Base-by-base conservation (phyloP, 192 early-diverging fungal genomes). In the Coemansia sp. region DNA sequence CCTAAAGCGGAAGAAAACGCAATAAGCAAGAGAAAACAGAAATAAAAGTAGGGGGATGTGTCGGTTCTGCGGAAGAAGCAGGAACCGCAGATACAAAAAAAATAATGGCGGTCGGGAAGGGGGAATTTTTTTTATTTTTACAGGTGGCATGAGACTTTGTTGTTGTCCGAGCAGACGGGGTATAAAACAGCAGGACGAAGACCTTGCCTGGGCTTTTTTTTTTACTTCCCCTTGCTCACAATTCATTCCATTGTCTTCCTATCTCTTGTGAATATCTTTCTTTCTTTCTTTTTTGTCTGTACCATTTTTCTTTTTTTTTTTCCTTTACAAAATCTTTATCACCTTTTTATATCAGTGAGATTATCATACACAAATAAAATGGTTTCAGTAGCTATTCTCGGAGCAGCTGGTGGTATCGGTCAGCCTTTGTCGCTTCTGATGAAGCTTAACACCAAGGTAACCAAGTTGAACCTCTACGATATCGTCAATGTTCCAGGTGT, bases 401-500 rank as follows among this genome's bases (percentile, higher is more conserved):
- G 93, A 64, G 93, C 93, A 51, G 91, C 92, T 69, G 94, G 94
- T 66, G 96, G 96, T 80, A 98, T 98, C 72, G 96, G 96, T 54
- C 96, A 98, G 80, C 96, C 96, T 54, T 88, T 98, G 65, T 96
- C 94, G 59, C 89, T 98, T 36, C 87, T 96, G 57, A 84, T 96
- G 60, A 96, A 96, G 87, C 89, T 92, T 62, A 94, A 94, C 81
- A 77, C 87, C 38, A 85, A 87, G 67, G 90, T 98, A 55, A 88
- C 89, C 40, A 87, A 94, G 68, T 88, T 98, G 29, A 84, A 92
- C 55, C 89, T 98, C 40, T 98, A 93, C 83, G 96, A 98, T 80
- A 94, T 98, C 72, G 94, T 96, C 82, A 96, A 98, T 87, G 91
- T 93, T 16, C 94, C 93, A 55, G 96, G 96, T 76, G 96, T 98